These are phyloP conservation scores for Cyberlindnera samutprakarnensis DNA, from an alignment of 805 yeast genomes.

Conservation along the genomic window DNA sequence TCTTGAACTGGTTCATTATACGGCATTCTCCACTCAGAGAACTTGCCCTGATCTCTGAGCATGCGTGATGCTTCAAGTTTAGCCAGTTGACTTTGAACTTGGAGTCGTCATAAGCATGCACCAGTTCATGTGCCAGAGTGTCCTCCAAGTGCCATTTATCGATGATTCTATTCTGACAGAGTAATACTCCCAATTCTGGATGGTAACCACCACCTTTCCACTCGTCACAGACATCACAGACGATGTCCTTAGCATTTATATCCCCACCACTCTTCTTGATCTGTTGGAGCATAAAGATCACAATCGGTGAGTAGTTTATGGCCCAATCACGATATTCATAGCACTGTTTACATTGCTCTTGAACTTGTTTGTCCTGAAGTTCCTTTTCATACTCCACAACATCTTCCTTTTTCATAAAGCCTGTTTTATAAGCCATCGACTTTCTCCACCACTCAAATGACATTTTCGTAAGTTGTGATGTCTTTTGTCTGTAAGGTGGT, in stretches of 20 bases:
- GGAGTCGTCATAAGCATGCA: constrained; percentile 88
- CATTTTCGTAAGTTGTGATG: too few relatives aligned
- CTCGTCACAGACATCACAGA: constrained; percentile 81
- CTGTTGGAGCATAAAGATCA: constrained; percentile 80
- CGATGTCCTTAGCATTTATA: constrained; percentile 43
- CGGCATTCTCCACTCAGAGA: constrained; percentile 93
- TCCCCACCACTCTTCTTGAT: constrained; percentile 54
- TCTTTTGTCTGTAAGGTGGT: too few relatives aligned
- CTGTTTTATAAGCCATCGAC: constrained; percentile 62
- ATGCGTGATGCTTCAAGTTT: constrained; percentile 88
- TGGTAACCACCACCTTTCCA: constrained; percentile 87
- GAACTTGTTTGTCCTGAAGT: constrained; percentile 32
- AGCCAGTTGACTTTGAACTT: constrained; percentile 84
- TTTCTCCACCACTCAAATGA: constrained; percentile 82
- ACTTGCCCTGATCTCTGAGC: constrained; percentile 93
- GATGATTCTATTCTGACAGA: constrained; percentile 70
- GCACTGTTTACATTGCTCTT: constrained; percentile 59
- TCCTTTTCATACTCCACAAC: constrained; percentile 52
- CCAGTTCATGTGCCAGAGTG: constrained; percentile 83
- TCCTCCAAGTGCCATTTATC: constrained; percentile 83
- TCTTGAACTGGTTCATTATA: constrained; percentile 64
- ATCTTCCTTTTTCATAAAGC: constrained; percentile 52
- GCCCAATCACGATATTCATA: constrained; percentile 76
- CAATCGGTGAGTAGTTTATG: constrained; percentile 73
- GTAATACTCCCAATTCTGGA: constrained; percentile 77